These are phyloP conservation scores for Priceomyces carsonii DNA, from an alignment of 805 yeast species.

Conservation along the genomic window DNA sequence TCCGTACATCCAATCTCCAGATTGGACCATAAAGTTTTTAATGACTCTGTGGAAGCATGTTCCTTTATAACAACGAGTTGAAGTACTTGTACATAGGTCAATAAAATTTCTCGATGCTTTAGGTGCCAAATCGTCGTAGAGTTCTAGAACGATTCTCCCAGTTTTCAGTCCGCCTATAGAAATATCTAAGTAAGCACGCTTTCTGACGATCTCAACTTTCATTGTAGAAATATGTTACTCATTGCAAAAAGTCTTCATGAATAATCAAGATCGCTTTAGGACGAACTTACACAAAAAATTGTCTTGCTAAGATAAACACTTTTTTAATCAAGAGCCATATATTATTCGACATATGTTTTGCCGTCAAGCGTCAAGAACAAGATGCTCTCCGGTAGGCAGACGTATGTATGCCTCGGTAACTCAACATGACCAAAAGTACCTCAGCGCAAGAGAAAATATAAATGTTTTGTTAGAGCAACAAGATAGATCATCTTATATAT, in stretches of 20 bases:
- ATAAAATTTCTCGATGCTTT: constrained; percentile 52
- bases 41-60: constrained; percentile 62
- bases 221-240: too few relatives aligned
- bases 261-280: too few relatives aligned
- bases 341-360: too few relatives aligned
- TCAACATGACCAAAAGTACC: constrained; percentile 11
- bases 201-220: constrained; percentile 32
- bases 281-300: too few relatives aligned
- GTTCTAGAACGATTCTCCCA: constrained; percentile 65
- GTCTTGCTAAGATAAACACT: too few relatives aligned
- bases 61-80: constrained; percentile 35
- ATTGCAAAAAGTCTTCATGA: too few relatives aligned
- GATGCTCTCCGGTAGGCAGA: background rate
- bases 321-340: too few relatives aligned
- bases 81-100: constrained; percentile 35
- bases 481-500: constrained; percentile 64
- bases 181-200: constrained; percentile 53
- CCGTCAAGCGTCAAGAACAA: too few relatives aligned
- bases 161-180: constrained; percentile 37
- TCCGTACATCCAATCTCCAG: constrained; percentile 57
- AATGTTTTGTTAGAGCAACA: constrained; percentile 41
- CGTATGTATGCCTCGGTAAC: constrained; percentile 5
- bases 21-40: constrained; percentile 70
- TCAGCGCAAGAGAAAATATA: constrained; percentile 44
- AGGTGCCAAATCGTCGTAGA: constrained; percentile 55